These are phyloP conservation scores for Petunia axillaris DNA, from an alignment of 257 asterid species.

Conservation along the genomic window DNA sequence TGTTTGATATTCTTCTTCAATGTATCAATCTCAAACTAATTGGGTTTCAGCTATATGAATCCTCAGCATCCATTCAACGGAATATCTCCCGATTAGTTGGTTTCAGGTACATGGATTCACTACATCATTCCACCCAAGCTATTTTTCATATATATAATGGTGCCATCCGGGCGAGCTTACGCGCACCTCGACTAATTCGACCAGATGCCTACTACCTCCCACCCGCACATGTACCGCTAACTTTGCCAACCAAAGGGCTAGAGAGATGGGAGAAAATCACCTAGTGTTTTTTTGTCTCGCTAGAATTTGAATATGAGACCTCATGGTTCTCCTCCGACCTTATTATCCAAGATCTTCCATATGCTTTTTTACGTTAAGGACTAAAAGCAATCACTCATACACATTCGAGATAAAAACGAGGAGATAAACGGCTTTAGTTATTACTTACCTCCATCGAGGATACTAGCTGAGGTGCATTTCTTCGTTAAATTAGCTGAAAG, in stretches of 20 bases:
- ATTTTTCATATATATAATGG: too few species aligned
- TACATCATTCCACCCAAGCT: not conserved
- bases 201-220: too few species aligned
- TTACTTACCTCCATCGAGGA: slow-evolving; percentile 35
- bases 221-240: too few species aligned
- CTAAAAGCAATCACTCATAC: not conserved
- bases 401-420: not conserved
- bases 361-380: not conserved
- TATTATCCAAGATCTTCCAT: not conserved
- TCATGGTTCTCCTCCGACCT: too few species aligned
- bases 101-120: not conserved
- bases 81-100: not conserved
- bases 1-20: not conserved
- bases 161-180: too few species aligned
- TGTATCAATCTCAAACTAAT: not conserved
- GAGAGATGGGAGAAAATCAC: too few species aligned
- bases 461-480: slow-evolving; percentile 33
- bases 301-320: too few species aligned
- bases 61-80: not conserved
- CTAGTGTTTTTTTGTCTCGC: too few species aligned
- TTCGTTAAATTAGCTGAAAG: slow-evolving; percentile 32
- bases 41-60: not conserved
- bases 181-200: too few species aligned
- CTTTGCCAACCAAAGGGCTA: too few species aligned
- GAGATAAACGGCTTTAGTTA: not conserved